Evolutionary conservation across 2,329 filamentous ascomycete species (phyloP), one percentile per base, ranked within the genome.

Genomic region (Colletotrichum truncatum): DNA sequence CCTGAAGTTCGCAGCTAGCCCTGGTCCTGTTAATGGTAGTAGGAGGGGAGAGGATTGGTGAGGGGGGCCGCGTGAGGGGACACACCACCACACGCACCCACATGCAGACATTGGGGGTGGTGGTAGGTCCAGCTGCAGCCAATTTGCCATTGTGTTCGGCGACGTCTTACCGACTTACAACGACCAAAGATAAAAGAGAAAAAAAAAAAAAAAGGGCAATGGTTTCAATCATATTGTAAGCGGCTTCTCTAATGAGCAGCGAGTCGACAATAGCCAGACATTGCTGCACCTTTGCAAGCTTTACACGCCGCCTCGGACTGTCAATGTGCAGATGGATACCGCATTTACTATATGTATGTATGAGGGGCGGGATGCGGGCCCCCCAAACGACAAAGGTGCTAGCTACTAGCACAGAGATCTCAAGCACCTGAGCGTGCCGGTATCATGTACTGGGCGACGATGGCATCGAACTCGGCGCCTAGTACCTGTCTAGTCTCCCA

Each of bases 1-100:
- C 63, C 63, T 63, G 63, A 63, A 66, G 34, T 55, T 55, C 57
- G 56, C 62, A 65, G 56, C 16, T 48, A 21, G 49, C 56, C 62
- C 48, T 36, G 62, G 56, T 41, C 48, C 25, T 61, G 56, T 21
- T 23, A 60, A 49, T 18, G 30, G 55, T 26, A 26, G 25, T 46
- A 11, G 14, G 34, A 26, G 34, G 34, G 38, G 21, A 52, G 38
- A 36, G 16, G 12, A 53, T 10, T 32, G 26, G 26, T 52, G 62
- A 54, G 21, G 39, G 45, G 38, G 41, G 21, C 18, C 23, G 36
- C 12, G 21, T 43, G 48, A 30, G 48, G 36, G 16, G 28, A 34
- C 38, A 34, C 38, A 25, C 14, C 23, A 14, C 38, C 46, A 64
- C 45, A 48, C 41, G 28, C 46, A 36, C 48, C 25, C 41, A 18